Evolutionary conservation across 345 rosid genomes (phyloP).

Genomic region (Alliaria petiolata): DNA sequence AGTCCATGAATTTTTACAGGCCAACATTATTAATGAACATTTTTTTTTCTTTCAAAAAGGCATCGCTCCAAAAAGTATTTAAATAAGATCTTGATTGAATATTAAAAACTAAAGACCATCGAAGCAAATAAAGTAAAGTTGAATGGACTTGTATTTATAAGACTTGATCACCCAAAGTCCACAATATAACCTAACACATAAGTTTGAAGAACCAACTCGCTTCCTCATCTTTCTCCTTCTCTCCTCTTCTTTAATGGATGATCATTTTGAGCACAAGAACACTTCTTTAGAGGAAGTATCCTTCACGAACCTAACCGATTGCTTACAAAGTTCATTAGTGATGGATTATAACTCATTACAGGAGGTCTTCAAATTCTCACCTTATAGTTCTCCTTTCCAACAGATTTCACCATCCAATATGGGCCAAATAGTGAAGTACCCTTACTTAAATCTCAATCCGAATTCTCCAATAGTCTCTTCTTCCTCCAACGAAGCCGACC

Average conservation of each 20-base stretch:
- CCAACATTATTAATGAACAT: background rate
- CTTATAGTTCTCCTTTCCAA: conserved; percentile 6
- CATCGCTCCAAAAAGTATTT: background rate
- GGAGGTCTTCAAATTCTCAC: conserved; percentile 12
- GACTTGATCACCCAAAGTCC: conserved; percentile 33
- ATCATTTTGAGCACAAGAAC: background rate
- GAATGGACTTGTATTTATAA: conserved; percentile 29
- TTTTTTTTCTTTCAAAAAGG: background rate
- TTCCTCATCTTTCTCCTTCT: conserved; percentile 1
- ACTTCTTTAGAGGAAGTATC: conserved; percentile 15
- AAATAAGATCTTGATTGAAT: background rate
- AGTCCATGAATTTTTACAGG: background rate
- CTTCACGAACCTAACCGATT: conserved; percentile 23
- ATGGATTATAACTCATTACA: conserved; percentile 27
- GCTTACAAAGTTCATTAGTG: conserved; percentile 25
- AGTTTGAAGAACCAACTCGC: background rate
- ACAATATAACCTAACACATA: conserved; percentile 25
- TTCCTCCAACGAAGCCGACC: conserved; percentile 51
- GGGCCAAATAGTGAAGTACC: background rate
- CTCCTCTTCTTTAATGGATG: conserved; percentile 11
- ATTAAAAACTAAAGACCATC: conserved; percentile 8
- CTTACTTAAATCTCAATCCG: conserved; percentile 13
- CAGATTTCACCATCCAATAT: conserved; percentile 7
- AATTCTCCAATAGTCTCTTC: conserved; percentile 54
- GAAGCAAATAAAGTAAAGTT: conserved; percentile 15